Evolutionary conservation across 192 early-diverging fungal species (phyloP).

Genomic region (Physocladia obscura): DNA sequence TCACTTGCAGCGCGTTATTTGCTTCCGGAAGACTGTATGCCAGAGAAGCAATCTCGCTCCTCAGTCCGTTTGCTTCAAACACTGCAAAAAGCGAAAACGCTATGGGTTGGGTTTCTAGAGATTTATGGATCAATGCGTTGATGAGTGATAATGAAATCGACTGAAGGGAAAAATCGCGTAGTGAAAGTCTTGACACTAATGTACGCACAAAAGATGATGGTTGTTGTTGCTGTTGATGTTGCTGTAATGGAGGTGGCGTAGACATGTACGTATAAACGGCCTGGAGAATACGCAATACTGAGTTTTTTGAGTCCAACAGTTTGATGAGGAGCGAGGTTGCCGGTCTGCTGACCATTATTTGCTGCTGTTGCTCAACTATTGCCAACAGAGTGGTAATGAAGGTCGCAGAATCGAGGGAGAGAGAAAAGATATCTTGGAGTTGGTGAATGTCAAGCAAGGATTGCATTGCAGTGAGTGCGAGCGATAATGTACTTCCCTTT

Average conservation of each 20-base stretch:
- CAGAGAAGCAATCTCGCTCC: too few species aligned
- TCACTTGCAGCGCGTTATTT: too few species aligned
- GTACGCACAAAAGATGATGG: slow-evolving; percentile 49
- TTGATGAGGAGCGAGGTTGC: slow-evolving; percentile 72
- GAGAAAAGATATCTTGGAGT: not conserved
- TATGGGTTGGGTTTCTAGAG: slow-evolving; percentile 41
- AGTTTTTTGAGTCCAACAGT: slow-evolving; percentile 47
- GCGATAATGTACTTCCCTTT: not conserved
- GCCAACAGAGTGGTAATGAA: slow-evolving; percentile 31
- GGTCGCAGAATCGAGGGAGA: not conserved
- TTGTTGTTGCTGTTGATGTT: slow-evolving; percentile 35
- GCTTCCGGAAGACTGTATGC: too few species aligned
- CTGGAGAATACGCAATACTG: not conserved
- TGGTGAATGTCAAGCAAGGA: not conserved
- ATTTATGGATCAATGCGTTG: slow-evolving; percentile 63
- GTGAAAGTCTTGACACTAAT: slow-evolving; percentile 59
- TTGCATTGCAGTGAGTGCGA: not conserved
- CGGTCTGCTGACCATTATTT: slow-evolving; percentile 70
- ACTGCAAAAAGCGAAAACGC: not conserved
- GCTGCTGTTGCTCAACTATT: slow-evolving; percentile 63
- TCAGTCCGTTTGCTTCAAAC: not conserved
- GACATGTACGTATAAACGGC: slow-evolving; percentile 9
- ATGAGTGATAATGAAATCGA: slow-evolving; percentile 64
- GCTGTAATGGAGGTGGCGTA: not conserved
- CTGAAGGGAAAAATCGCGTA: slow-evolving; percentile 63